phyloP scores from a whole-genome alignment of 495 filamentous ascomycete genomes.

The Bacidia gigantensis region DNA sequence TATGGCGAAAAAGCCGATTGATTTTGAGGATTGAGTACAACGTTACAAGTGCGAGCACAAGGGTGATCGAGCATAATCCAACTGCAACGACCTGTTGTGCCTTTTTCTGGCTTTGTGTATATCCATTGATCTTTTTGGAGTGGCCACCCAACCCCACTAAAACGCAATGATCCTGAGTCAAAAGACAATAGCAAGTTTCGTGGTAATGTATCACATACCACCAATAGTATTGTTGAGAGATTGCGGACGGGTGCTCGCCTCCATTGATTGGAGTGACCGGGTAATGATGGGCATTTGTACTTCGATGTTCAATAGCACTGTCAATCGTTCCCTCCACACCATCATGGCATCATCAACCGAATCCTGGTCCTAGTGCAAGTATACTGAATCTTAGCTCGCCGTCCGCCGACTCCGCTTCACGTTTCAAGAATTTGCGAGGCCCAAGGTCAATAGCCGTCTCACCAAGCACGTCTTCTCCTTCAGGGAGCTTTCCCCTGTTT shows the following conservation, averaged over 20 bases:
- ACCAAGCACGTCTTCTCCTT: constrained; percentile 57
- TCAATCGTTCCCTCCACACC: background rate
- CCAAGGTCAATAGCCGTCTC: constrained; percentile 49
- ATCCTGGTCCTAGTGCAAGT: constrained; percentile 43
- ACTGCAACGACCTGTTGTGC: constrained; percentile 17
- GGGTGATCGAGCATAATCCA: constrained; percentile 34
- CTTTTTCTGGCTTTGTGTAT: constrained; percentile 3
- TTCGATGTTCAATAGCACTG: no score
- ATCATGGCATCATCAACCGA: no score
- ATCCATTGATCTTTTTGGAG: constrained; percentile 2
- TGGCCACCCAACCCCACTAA: background rate
- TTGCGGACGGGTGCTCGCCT: no score
- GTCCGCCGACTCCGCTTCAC: constrained; percentile 30
- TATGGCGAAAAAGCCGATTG: constrained; percentile 58
- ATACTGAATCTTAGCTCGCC: constrained; percentile 47
- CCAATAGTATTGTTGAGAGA: background rate
- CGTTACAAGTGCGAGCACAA: constrained; percentile 35
- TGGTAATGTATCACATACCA: background rate
- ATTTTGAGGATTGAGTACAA: constrained; percentile 66
- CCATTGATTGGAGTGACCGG: no score
- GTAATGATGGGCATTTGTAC: no score
- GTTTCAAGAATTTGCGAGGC: constrained; percentile 48
- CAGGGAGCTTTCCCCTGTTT: constrained; percentile 46
- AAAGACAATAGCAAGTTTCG: background rate
- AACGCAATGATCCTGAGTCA: background rate